These are phyloP conservation scores for Zarea fungicola DNA, from an alignment of 2,329 filamentous ascomycete species.

Conservation along the genomic window DNA sequence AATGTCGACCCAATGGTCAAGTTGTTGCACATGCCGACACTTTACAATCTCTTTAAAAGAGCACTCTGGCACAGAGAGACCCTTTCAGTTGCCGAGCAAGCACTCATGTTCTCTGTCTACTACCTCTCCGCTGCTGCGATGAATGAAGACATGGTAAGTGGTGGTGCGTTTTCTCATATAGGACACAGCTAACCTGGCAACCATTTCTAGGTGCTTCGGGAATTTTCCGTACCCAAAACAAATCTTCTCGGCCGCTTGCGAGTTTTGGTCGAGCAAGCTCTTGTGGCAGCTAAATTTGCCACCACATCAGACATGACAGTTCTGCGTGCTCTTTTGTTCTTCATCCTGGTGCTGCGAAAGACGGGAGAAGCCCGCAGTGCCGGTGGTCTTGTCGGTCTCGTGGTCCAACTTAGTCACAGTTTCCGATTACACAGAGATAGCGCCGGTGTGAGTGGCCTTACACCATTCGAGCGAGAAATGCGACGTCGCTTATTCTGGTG, in stretches of 20 bases:
- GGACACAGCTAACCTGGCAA: background rate
- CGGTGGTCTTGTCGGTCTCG: background rate
- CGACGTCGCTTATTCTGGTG: conserved; percentile 56
- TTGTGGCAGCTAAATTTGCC: conserved; percentile 9
- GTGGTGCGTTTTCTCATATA: background rate
- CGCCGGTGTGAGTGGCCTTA: background rate
- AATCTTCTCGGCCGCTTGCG: conserved; percentile 8
- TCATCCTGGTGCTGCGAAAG: conserved; percentile 4
- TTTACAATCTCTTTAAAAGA: background rate
- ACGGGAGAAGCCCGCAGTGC: conserved; percentile 3
- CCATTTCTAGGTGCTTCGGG: background rate
- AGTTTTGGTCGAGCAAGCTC: conserved; percentile 7
- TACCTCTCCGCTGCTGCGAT: background rate
- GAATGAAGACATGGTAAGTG: background rate
- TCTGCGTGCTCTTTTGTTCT: conserved; percentile 1
- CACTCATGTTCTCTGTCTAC: conserved; percentile 5
- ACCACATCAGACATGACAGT: background rate
- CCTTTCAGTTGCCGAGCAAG: background rate
- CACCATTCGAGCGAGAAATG: conserved; percentile 50
- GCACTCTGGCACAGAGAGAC: background rate
- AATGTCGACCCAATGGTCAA: conserved; percentile 7
- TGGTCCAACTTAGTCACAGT: conserved; percentile 1
- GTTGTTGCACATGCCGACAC: conserved; percentile 1
- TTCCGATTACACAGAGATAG: conserved; percentile 9
- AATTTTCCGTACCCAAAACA: background rate